phyloP scores from a whole-genome alignment of 495 filamentous ascomycete species.

The Clohesyomyces aquaticus region DNA sequence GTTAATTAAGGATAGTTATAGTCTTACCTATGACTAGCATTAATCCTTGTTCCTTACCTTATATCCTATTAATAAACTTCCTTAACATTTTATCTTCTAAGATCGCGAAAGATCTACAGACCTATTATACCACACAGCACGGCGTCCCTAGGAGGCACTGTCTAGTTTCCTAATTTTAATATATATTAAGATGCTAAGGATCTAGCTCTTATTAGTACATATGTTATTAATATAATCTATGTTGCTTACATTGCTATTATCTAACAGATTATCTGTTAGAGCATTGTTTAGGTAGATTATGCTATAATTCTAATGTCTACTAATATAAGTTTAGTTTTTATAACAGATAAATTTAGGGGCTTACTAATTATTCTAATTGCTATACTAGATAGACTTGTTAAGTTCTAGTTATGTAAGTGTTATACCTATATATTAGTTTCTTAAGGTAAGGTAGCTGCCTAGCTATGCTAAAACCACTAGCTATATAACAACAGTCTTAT shows the following conservation, averaged over 20 bases:
- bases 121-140: slow-evolving; percentile 5
- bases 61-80: slow-evolving; percentile 7
- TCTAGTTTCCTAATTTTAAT: slow-evolving; percentile 12
- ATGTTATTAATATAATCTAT: slow-evolving; percentile 12
- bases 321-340: slow-evolving; percentile 5
- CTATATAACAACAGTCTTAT: slow-evolving; percentile 8
- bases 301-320: slow-evolving; percentile 10
- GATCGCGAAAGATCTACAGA: slow-evolving; percentile 9
- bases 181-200: slow-evolving; percentile 8
- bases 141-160: slow-evolving; percentile 10
- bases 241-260: slow-evolving; percentile 9
- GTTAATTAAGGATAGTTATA: slow-evolving; percentile 2
- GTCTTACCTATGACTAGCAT: slow-evolving; percentile 11
- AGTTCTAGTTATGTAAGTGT: slow-evolving; percentile 5
- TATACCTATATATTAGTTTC: slow-evolving; percentile 10
- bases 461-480: slow-evolving; percentile 7
- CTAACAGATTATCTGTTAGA: slow-evolving; percentile 5
- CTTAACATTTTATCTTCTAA: slow-evolving; percentile 2
- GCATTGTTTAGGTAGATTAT: slow-evolving; percentile 10
- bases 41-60: slow-evolving; percentile 12
- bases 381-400: slow-evolving; percentile 5
- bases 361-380: slow-evolving; percentile 16
- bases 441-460: slow-evolving; percentile 9
- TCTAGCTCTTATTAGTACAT: slow-evolving; percentile 9
- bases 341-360: slow-evolving; percentile 5